These are phyloP conservation scores for Aspergillus puulaauensis DNA, from an alignment of 2,329 filamentous ascomycete genomes.

Conservation along the genomic window DNA sequence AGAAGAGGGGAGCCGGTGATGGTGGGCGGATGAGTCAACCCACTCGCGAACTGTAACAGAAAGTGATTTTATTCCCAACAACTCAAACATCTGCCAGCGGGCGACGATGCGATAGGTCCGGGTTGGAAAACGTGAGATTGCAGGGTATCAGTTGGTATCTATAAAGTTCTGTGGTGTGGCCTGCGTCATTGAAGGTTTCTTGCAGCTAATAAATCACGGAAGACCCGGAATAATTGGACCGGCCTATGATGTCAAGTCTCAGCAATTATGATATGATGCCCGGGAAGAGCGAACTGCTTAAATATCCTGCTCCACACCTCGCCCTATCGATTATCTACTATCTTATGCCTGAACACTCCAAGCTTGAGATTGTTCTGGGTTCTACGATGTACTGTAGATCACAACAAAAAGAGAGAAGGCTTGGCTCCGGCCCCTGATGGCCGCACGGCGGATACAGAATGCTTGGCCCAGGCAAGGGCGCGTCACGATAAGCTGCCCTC, in stretches of 20 bases:
- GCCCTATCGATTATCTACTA: background rate
- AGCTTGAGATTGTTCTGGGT: constrained; percentile 2
- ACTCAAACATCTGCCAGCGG: constrained; percentile 3
- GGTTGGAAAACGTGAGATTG: background rate
- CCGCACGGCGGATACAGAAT: constrained; percentile 16
- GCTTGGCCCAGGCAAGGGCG: constrained; percentile 23
- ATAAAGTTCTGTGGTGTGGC: background rate
- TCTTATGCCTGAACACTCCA: background rate
- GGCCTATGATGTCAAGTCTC: constrained; percentile 10
- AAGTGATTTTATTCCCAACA: background rate
- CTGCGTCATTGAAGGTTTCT: background rate
- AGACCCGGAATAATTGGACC: constrained; percentile 3
- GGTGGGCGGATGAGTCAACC: constrained; percentile 22
- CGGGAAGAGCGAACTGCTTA: background rate
- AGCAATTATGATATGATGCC: constrained; percentile 1
- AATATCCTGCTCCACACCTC: constrained; percentile 1
- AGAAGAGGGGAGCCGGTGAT: constrained; percentile 13
- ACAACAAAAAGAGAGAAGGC: constrained; percentile 7
- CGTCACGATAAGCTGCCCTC: background rate
- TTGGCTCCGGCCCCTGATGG: constrained; percentile 10
- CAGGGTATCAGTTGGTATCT: background rate
- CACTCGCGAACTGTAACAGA: constrained; percentile 5
- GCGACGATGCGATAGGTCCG: constrained; percentile 4
- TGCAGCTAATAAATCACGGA: background rate
- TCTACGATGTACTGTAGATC: constrained; percentile 10